Percentiles rank a stretch among this genome's conserved stretches.
phyloP scores from a whole-genome alignment of 2,329 filamentous ascomycete species.

The Hypoxylon sp. region DNA sequence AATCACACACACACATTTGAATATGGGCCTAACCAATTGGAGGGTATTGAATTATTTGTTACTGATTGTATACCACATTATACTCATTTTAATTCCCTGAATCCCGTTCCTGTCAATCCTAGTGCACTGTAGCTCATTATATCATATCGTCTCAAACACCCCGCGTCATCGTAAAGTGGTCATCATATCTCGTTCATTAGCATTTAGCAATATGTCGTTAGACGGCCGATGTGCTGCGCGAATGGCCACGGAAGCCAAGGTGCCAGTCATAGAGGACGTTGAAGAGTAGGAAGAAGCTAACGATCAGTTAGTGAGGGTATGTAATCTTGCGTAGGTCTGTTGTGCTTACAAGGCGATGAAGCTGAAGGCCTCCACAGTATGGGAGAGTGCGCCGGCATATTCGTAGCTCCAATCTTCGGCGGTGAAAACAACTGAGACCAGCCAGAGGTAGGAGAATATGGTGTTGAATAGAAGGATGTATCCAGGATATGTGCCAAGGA shows the following conservation, averaged over 20 bases:
- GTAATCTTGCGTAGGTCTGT: not conserved
- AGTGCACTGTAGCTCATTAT: not conserved
- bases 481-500: constrained; percentile 49
- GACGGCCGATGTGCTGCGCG: constrained; percentile 47
- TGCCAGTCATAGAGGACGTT: constrained; percentile 55
- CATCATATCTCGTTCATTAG: constrained; percentile 18
- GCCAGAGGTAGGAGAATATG: constrained; percentile 57
- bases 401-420: constrained; percentile 51
- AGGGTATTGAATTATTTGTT: not conserved
- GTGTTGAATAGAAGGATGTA: constrained; percentile 55
- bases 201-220: constrained; percentile 31
- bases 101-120: not conserved
- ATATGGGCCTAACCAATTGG: not conserved
- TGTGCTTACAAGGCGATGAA: constrained; percentile 55
- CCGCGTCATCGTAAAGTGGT: not conserved
- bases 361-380: constrained; percentile 55
- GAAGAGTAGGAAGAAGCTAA: constrained; percentile 55
- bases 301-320: constrained; percentile 9
- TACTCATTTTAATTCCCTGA: constrained; percentile 2
- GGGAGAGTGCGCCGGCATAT: constrained; percentile 41
- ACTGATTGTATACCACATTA: not conserved
- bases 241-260: constrained; percentile 48
- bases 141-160: not conserved
- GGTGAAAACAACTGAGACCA: constrained; percentile 54
- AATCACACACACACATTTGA: not conserved